phyloP scores from a whole-genome alignment of 768 basidiomycete species.

The Suillus plorans region DNA sequence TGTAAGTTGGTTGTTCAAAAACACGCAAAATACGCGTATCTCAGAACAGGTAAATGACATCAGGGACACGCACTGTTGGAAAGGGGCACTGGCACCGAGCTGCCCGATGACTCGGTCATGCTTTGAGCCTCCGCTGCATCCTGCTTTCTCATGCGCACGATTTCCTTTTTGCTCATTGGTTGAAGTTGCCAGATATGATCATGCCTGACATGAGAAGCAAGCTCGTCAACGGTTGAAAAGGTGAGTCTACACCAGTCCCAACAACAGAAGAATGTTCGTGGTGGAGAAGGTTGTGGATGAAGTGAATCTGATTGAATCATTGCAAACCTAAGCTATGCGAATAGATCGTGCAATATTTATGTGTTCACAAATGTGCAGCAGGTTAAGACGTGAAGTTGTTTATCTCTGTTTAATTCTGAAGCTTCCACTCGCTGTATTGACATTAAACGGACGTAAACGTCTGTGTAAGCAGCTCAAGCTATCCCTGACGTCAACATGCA shows the following conservation, averaged over 20 bases:
- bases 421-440: background rate
- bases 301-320: background rate
- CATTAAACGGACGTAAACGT: background rate
- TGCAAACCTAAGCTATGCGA: background rate
- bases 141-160: constrained; percentile 37
- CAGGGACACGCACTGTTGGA: background rate
- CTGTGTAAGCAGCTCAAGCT: background rate
- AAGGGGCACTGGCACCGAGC: background rate
- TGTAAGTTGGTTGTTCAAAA: background rate
- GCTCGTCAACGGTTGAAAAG: constrained; percentile 37
- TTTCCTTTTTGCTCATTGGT: constrained; percentile 45
- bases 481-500: constrained; percentile 10
- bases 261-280: constrained; percentile 37
- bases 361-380: background rate
- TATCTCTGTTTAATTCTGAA: constrained; percentile 17
- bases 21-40: background rate
- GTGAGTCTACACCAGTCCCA: constrained; percentile 55
- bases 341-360: background rate
- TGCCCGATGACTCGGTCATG: background rate
- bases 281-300: constrained; percentile 9
- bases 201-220: constrained; percentile 45
- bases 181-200: constrained; percentile 46
- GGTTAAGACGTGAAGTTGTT: constrained; percentile 13
- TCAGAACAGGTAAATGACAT: background rate
- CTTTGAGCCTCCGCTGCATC: constrained; percentile 32